A percentile compares a stretch with the other conserved stretches of the same genome.
Evolutionary conservation across 441 rosid species (phyloP).

Genomic region (Pelargonium exstipulatum): DNA sequence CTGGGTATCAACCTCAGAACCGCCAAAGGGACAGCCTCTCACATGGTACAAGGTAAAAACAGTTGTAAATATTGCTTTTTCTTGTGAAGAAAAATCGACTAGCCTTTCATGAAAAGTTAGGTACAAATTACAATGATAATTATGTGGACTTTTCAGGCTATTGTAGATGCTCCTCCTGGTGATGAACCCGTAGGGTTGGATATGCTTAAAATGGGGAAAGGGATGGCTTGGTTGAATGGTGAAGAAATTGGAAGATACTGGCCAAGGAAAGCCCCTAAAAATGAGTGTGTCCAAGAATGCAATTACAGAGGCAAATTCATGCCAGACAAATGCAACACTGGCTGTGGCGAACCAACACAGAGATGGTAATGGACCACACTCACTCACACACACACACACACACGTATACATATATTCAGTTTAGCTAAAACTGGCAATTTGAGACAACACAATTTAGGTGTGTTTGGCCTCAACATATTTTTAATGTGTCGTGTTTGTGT

Average conservation of each 20-base stretch:
- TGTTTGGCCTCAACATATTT: too few species aligned
- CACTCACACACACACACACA: too few species aligned
- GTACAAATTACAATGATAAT: not conserved
- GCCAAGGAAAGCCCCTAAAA: conserved; percentile 47
- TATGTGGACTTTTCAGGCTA: conserved; percentile 39
- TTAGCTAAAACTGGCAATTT: too few species aligned
- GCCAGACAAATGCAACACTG: conserved; percentile 75
- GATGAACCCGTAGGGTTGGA: conserved; percentile 86
- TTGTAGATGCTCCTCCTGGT: conserved; percentile 69
- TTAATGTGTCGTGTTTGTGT: too few species aligned
- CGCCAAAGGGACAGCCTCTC: conserved; percentile 70
- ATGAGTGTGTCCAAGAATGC: conserved; percentile 61
- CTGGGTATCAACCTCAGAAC: conserved; percentile 61
- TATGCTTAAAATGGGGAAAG: conserved; percentile 93
- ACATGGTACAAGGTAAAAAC: conserved; percentile 87
- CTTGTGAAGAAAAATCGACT: not conserved
- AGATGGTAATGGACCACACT: too few species aligned
- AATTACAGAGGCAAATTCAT: conserved; percentile 74
- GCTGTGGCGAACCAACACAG: conserved; percentile 53
- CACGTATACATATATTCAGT: too few species aligned
- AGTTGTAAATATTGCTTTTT: conserved; percentile 7
- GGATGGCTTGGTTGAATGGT: conserved; percentile 94
- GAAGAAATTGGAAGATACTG: conserved; percentile 93
- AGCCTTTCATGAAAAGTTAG: not conserved
- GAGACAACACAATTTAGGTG: too few species aligned